A percentile compares a stretch with the other conserved stretches of the same genome.
Conservation (phyloP, 371 early-diverging fungal genomes). For the Actinomortierella wolfii region DNA sequence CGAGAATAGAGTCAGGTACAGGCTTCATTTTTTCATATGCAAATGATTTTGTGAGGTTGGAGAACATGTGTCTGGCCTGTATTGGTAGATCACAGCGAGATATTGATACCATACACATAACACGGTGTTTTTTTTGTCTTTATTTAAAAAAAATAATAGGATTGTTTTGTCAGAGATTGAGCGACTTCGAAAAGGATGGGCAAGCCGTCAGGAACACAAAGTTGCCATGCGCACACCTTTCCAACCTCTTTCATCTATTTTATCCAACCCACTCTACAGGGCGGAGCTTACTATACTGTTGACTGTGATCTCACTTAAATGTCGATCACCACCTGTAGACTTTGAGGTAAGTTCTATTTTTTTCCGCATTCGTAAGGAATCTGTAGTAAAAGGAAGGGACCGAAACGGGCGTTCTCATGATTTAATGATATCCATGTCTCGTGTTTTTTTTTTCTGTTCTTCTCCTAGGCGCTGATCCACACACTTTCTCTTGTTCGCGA, state of each 20-base stretch:
- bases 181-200: slow-evolving; percentile 5
- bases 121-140: neutral
- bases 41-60: neutral
- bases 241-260: slow-evolving; percentile 1
- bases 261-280: slow-evolving; percentile 29
- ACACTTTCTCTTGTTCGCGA: slow-evolving; percentile 18
- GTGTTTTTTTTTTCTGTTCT: neutral
- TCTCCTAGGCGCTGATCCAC: slow-evolving; percentile 13
- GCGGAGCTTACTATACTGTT: slow-evolving; percentile 18
- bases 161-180: slow-evolving; percentile 20
- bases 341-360: slow-evolving; percentile 18
- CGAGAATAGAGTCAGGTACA: slow-evolving; percentile 38
- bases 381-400: neutral
- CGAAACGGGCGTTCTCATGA: neutral
- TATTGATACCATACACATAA: too few relatives aligned
- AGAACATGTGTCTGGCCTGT: too few relatives aligned
- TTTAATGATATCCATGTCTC: neutral
- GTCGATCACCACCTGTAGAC: slow-evolving; percentile 19
- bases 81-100: too few relatives aligned
- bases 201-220: too few relatives aligned
- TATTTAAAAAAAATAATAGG: slow-evolving; percentile 7
- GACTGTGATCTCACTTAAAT: slow-evolving; percentile 14
- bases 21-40: neutral
- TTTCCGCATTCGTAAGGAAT: neutral
- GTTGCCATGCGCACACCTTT: too few relatives aligned